Base-by-base conservation (phyloP, 2,329 filamentous ascomycete genomes). In the Colletotrichum brevisporum region DNA sequence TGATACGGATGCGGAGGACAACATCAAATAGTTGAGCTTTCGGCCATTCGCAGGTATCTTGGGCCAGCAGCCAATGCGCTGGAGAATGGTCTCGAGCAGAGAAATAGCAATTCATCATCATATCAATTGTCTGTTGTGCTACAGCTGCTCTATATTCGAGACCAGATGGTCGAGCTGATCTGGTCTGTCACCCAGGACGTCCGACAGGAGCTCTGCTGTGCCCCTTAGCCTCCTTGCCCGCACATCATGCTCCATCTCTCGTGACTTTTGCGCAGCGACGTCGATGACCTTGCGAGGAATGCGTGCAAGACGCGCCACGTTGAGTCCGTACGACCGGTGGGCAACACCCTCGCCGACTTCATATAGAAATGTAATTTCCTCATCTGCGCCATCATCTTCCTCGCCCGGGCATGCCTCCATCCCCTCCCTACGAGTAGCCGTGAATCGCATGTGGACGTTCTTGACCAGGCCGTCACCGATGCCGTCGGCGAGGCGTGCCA, bases 391-490 rank as follows among this genome's bases (percentile, higher is more conserved):
- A 1, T 59, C 73, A 3, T 68, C 67, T 76, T 77, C 63, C 53
- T 48, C 58, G 21, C 45, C 56, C 27, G 60, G 52, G 8, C 43
- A 6, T n/a, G 61, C 64, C 12, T 63, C 72, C 18, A n/a, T 61
- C 13, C 26, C 45, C 16, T 64, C 71, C 43, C 58, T 68, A 62
- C 74, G 77, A 21, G 79, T 76, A 10, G 82, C 80, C 4, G 88
- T 90, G 80, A 99, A 99, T 59, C 89, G 89, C 95, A 99, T 98
- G 78, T 99, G 96, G 54, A 98, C 93, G 78, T 98, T 98, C 74
- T 87, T 90, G 74, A 98, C 91, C 1, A 80, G 78, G 3, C 86
- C 85, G 6, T 84, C 79, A 36, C 70, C 83, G 67, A 97, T 92
- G 1, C 89, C 90, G 27, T 90, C 87, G 10, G 91, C 91, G 71